A percentile compares a stretch with the other conserved stretches of the same genome.
Evolutionary conservation across 2,329 filamentous ascomycete species (phyloP).

Genomic region (Scedosporium dehoogii): DNA sequence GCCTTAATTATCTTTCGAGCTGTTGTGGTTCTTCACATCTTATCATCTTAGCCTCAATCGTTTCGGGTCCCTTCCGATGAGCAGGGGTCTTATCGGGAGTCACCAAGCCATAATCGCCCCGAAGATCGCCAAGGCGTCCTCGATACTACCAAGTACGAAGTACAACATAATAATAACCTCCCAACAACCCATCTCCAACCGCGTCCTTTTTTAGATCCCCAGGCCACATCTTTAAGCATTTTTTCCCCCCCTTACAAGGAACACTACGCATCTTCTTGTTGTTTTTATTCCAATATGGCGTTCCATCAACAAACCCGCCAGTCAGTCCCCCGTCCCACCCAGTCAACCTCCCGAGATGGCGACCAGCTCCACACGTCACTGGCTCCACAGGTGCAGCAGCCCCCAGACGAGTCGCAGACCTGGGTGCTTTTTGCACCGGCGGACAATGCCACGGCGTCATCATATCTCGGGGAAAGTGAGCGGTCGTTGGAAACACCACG

Average conservation of each 20-base stretch:
- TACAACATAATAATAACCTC: background rate
- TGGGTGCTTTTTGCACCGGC: slow-evolving; percentile 91
- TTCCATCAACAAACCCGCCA: slow-evolving; percentile 52
- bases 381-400: slow-evolving; percentile 20
- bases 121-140: background rate
- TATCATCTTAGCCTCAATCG: background rate
- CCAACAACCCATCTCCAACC: background rate
- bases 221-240: background rate
- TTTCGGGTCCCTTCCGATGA: background rate
- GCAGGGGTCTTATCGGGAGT: background rate
- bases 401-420: slow-evolving; percentile 66
- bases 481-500: slow-evolving; percentile 58
- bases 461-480: slow-evolving; percentile 60
- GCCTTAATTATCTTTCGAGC: background rate
- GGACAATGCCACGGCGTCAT: slow-evolving; percentile 49
- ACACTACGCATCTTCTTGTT: background rate
- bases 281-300: slow-evolving; percentile 31
- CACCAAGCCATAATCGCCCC: background rate
- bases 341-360: background rate
- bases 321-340: slow-evolving; percentile 30
- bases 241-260: background rate
- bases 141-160: background rate
- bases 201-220: background rate
- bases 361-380: slow-evolving; percentile 1
- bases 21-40: background rate